Conservation (phyloP, 768 basidiomycete genomes). For the Kwoniella dendrophila region DNA sequence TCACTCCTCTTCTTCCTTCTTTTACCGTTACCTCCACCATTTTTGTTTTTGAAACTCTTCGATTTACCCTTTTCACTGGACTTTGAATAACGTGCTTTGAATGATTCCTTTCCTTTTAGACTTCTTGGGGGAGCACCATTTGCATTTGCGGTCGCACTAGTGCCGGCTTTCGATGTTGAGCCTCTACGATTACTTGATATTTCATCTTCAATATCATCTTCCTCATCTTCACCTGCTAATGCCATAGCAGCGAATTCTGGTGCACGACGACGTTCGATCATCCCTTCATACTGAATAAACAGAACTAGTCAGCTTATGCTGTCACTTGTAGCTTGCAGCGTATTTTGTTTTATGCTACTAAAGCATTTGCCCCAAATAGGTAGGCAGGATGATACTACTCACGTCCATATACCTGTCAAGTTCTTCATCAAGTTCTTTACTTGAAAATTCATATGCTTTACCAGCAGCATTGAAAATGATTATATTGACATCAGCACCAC, state of each 20-base stretch:
- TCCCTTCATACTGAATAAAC: conserved; percentile 47
- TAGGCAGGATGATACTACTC: conserved; percentile 16
- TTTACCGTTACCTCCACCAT: conserved; percentile 16
- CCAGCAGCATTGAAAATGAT: conserved; percentile 51
- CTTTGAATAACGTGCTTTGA: conserved; percentile 29
- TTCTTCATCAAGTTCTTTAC: conserved; percentile 47
- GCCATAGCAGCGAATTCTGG: conserved; percentile 53
- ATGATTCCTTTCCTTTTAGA: conserved; percentile 48
- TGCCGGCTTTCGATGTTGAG: not conserved
- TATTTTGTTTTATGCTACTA: too few species aligned
- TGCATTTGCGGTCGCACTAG: not conserved
- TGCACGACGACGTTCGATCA: conserved; percentile 51
- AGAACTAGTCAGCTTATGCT: not conserved
- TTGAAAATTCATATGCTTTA: conserved; percentile 54
- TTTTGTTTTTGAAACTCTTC: not conserved
- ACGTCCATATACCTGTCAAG: conserved; percentile 52
- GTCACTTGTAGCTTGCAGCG: too few species aligned
- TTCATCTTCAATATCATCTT: conserved; percentile 50
- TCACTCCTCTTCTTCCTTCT: conserved; percentile 20
- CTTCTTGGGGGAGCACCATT: conserved; percentile 24
- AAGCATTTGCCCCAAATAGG: too few species aligned
- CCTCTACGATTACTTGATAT: conserved; percentile 4
- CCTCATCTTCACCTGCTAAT: conserved; percentile 47
- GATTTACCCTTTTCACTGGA: not conserved
- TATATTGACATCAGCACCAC: conserved; percentile 54